Evolutionary conservation across 2,329 filamentous ascomycete species (phyloP), one percentile per base, ranked within the genome.

Genomic region (Thelonectria olida): DNA sequence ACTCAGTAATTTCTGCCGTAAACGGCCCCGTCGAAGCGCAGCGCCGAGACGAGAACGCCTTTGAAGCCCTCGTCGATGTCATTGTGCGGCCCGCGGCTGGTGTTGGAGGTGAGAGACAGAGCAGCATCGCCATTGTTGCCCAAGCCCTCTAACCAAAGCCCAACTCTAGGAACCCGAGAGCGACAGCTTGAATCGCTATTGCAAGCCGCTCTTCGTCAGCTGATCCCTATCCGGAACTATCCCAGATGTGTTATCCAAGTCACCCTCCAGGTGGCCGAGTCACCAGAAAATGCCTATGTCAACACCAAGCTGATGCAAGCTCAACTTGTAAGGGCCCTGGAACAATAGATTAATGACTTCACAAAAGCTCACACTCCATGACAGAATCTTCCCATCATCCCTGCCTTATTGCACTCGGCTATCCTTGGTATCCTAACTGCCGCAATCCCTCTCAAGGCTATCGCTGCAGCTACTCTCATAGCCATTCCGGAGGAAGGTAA

Each of bases 11-110:
- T 54, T 92, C 91, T 57, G 90, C 92, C 13, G 93, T 97, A 67
- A 98, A 97, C 78, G 96, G 95, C 0, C 96, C 96, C 15, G 88
- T 98, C 68, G 96, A 99, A 80, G 92, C 95, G 15, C 88, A 89
- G 69, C 88, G 94, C 72, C 88, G 92, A 71, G 95, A 99, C 74
- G 93, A 98, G 76, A 88, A 96, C 67, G 91, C 96, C 7, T 94
- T 97, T 77, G 93, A 97, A 80, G 93, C 95, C 25, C 88, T 90
- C 50, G 84, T 99, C 67, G 96, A 98, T 78, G 92, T 99, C 59
- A 89, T 95, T 74, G 87, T 99, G 66, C 88, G 96, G 75, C 95
- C 95, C 49, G 90, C 91, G 34, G 89, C 90, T 65, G 94, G 94
- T 15, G 89, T 96, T 45, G 93, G 92, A 81, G 91, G 93, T 89